Percentiles rank a stretch among this genome's conserved stretches.
phyloP scores from a whole-genome alignment of 148 eudicot genomes.

The Camellia granthamiana region DNA sequence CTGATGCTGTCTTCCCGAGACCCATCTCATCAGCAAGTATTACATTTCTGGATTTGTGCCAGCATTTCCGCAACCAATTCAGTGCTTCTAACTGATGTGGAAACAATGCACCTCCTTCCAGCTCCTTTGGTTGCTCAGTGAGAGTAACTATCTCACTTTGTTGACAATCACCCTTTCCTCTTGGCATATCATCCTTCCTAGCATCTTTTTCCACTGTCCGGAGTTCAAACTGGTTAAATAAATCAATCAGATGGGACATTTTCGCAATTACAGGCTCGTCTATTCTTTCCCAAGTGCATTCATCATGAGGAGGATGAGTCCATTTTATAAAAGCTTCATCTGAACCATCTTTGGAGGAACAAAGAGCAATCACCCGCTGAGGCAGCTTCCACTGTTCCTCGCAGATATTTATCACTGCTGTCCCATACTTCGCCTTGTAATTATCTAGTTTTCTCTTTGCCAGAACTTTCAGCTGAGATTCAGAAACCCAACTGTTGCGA shows the following conservation, averaged over 20 bases:
- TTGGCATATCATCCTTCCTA: slow-evolving; percentile 28
- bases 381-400: slow-evolving; percentile 85
- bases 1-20: slow-evolving; percentile 97
- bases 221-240: slow-evolving; percentile 54
- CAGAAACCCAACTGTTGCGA: slow-evolving; percentile 83
- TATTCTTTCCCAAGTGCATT: slow-evolving; percentile 93
- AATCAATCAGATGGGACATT: slow-evolving; percentile 52
- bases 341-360: slow-evolving; percentile 45
- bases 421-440: slow-evolving; percentile 86
- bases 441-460: slow-evolving; percentile 93
- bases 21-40: slow-evolving; percentile 99
- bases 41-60: slow-evolving; percentile 85
- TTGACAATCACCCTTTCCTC: slow-evolving; percentile 37
- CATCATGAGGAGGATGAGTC: slow-evolving; percentile 89
- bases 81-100: slow-evolving; percentile 96
- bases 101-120: slow-evolving; percentile 76
- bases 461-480: slow-evolving; percentile 64
- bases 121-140: slow-evolving; percentile 84
- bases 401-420: slow-evolving; percentile 56
- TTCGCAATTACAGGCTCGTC: slow-evolving; percentile 65
- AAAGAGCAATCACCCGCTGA: slow-evolving; percentile 71
- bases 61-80: slow-evolving; percentile 97
- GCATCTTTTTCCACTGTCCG: slow-evolving; percentile 60
- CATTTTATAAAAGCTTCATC: slow-evolving; percentile 79
- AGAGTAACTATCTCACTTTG: slow-evolving; percentile 60